phyloP scores from a whole-genome alignment of 1,284 basidiomycete species.

The Heliocybe sulcata region DNA sequence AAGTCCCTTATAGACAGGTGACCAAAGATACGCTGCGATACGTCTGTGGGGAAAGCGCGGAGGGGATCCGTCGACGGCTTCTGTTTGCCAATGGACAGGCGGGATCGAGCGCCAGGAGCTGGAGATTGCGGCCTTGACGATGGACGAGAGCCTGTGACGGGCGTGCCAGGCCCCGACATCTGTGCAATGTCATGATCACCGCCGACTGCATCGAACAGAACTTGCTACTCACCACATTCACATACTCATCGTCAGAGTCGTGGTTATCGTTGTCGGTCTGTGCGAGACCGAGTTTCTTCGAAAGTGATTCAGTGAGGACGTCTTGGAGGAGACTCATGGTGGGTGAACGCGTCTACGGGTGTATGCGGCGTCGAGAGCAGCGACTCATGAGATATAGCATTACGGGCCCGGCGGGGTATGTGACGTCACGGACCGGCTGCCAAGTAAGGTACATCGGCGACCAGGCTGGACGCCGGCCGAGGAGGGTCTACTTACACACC shows the following conservation, averaged over 20 bases:
- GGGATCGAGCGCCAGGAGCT: constrained; percentile 25
- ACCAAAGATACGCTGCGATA: constrained; percentile 73
- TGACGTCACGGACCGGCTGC: neutral
- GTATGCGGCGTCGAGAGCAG: constrained; percentile 2
- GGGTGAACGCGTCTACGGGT: constrained; percentile 3
- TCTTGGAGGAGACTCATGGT: constrained; percentile 70
- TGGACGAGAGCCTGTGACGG: constrained; percentile 36
- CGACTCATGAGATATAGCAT: neutral
- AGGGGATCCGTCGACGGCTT: constrained; percentile 48
- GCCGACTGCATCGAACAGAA: constrained; percentile 4
- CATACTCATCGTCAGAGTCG: constrained; percentile 67
- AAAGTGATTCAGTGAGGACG: constrained; percentile 51
- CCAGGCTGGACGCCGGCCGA: neutral
- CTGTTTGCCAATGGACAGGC: neutral
- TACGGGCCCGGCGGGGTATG: too few species aligned
- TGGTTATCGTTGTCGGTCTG: constrained; percentile 20
- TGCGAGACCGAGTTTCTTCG: constrained; percentile 29
- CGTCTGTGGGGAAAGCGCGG: constrained; percentile 67
- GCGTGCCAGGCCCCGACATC: constrained; percentile 67
- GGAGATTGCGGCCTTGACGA: constrained; percentile 26
- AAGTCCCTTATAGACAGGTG: constrained; percentile 60
- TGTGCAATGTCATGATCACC: constrained; percentile 19
- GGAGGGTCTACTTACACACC: constrained; percentile 44
- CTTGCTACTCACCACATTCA: constrained; percentile 57
- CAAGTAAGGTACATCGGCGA: neutral